phyloP scores from a whole-genome alignment of 2,329 filamentous ascomycete genomes.

The Alternaria postmessia region DNA sequence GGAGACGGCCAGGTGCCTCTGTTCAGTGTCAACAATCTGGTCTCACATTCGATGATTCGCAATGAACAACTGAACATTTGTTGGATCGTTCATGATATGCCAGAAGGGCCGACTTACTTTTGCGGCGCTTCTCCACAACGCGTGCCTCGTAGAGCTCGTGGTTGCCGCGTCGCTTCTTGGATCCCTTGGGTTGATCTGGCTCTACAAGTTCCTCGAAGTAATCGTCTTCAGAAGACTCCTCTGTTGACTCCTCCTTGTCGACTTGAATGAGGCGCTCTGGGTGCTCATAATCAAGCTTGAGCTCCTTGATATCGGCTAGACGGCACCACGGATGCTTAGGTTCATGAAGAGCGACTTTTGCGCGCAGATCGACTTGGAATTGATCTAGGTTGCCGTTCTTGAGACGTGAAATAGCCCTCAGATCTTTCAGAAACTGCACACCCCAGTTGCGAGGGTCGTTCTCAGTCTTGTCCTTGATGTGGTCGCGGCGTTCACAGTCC shows the following conservation, averaged over 20 bases:
- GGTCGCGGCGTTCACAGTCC: constrained; percentile 46
- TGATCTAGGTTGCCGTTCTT: constrained; percentile 33
- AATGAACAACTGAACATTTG: background rate
- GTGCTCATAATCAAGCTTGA: constrained; percentile 42
- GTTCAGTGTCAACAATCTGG: constrained; percentile 8
- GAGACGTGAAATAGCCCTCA: constrained; percentile 43
- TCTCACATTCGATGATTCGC: background rate
- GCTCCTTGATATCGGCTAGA: constrained; percentile 41
- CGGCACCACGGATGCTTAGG: constrained; percentile 43
- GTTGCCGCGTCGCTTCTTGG: constrained; percentile 27
- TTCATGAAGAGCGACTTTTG: constrained; percentile 35
- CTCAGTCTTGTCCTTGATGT: constrained; percentile 45
- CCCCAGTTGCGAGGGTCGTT: constrained; percentile 49
- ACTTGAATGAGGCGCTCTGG: constrained; percentile 23
- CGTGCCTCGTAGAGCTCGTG: constrained; percentile 43
- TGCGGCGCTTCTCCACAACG: constrained; percentile 34
- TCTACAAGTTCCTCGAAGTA: constrained; percentile 43
- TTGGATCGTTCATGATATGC: background rate
- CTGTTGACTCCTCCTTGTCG: constrained; percentile 20
- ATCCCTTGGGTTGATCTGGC: constrained; percentile 29
- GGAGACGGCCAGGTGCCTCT: constrained; percentile 35
- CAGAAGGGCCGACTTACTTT: constrained; percentile 24
- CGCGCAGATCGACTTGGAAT: constrained; percentile 39
- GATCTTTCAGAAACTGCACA: constrained; percentile 47
- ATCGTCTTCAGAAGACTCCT: constrained; percentile 36